These are phyloP conservation scores for Elsinoe batatas DNA, from an alignment of 2,329 filamentous ascomycete species.

Conservation along the genomic window DNA sequence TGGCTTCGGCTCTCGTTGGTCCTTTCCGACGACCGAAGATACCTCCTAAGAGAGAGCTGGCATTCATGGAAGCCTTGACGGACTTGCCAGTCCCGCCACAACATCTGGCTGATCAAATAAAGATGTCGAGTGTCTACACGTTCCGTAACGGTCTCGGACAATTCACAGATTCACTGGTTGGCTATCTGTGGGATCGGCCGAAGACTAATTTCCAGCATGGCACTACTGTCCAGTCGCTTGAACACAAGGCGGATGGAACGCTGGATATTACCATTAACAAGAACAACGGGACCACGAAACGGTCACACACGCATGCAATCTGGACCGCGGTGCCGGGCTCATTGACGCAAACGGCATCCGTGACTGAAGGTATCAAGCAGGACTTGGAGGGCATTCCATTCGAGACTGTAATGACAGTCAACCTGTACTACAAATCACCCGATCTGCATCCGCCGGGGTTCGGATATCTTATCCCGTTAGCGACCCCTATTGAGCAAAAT, in stretches of 20 bases:
- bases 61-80: constrained; percentile 5
- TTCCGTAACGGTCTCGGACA: constrained; percentile 36
- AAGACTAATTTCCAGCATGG: constrained; percentile 33
- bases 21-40: constrained; percentile 27
- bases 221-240: constrained; percentile 31
- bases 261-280: constrained; percentile 13
- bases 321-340: constrained; percentile 23
- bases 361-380: constrained; percentile 33
- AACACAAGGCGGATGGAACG: constrained; percentile 30
- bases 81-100: background rate
- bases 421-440: constrained; percentile 67
- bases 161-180: constrained; percentile 29
- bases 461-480: constrained; percentile 81
- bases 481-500: constrained; percentile 60
- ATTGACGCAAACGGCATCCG: constrained; percentile 11
- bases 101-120: constrained; percentile 18
- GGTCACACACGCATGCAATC: constrained; percentile 46
- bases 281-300: constrained; percentile 20
- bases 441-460: constrained; percentile 63
- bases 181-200: constrained; percentile 28
- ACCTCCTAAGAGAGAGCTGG: constrained; percentile 16
- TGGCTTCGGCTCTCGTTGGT: constrained; percentile 23
- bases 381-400: constrained; percentile 46
- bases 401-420: constrained; percentile 81
- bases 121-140: constrained; percentile 31